These are phyloP conservation scores for Oryza meyeriana DNA, from an alignment of 176 grass and related monocot species.

Conservation along the genomic window DNA sequence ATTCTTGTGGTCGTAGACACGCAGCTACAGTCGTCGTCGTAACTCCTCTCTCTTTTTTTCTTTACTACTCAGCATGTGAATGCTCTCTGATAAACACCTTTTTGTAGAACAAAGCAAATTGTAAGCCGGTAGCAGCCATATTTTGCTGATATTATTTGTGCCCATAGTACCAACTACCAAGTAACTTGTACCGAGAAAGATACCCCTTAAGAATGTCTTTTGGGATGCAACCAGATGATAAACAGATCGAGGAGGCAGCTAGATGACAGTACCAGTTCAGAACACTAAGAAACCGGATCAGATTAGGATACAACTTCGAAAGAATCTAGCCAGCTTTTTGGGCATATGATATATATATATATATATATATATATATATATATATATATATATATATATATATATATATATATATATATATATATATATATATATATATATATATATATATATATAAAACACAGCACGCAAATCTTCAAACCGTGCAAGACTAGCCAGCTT, in stretches of 20 bases:
- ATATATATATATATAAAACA: too few relatives aligned
- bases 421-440: too few relatives aligned
- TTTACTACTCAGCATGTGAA: neutral
- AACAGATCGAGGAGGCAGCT: slow-evolving; percentile 10
- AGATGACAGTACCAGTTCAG: slow-evolving; percentile 21
- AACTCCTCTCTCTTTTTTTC: neutral
- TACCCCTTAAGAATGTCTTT: slow-evolving; percentile 32
- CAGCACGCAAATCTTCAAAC: too few relatives aligned
- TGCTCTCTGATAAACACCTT: neutral
- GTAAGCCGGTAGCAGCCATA: neutral
- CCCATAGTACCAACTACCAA: neutral
- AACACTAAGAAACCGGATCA: slow-evolving; percentile 4
- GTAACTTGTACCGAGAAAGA: slow-evolving; percentile 24
- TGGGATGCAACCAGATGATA: slow-evolving; percentile 21
- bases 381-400: too few relatives aligned
- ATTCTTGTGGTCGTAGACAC: slow-evolving; percentile 1
- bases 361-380: neutral
- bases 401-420: too few relatives aligned
- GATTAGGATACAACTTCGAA: slow-evolving; percentile 38
- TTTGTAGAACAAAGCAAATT: neutral
- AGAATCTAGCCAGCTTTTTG: slow-evolving; percentile 36
- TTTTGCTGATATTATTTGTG: slow-evolving; percentile 6
- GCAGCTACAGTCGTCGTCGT: neutral
- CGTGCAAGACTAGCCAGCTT: slow-evolving; percentile 11
- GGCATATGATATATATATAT: slow-evolving; percentile 16